These are phyloP conservation scores for Sporisorium reilianum DNA, from an alignment of 1,284 basidiomycete species.

Conservation along the genomic window DNA sequence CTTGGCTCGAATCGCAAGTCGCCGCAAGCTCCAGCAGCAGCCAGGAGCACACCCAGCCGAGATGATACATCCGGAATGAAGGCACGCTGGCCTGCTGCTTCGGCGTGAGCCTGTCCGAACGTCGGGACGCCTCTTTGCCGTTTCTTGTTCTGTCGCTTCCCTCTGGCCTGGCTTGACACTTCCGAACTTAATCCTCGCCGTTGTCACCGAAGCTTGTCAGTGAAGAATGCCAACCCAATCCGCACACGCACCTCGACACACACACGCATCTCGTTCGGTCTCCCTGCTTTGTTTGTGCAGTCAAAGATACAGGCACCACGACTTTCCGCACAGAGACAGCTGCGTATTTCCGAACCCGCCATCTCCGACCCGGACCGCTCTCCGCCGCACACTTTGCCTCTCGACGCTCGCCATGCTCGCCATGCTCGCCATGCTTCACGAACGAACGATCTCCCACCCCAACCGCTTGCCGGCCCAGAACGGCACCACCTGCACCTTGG, in stretches of 20 bases:
- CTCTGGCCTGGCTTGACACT: conserved; percentile 4
- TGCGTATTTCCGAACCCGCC: neutral
- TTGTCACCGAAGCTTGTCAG: neutral
- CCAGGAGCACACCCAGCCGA: conserved; percentile 22
- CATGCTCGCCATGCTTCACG: neutral
- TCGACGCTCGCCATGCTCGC: neutral
- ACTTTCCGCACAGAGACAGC: neutral
- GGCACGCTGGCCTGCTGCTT: neutral
- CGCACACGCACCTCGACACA: neutral
- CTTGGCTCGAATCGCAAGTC: conserved; percentile 1
- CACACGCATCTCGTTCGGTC: neutral
- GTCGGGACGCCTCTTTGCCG: conserved; percentile 17
- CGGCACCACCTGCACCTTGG: conserved; percentile 76
- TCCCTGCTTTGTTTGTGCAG: conserved; percentile 9
- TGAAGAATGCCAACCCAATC: neutral
- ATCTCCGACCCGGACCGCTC: conserved; percentile 1
- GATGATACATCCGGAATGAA: conserved; percentile 32
- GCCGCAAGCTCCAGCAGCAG: neutral
- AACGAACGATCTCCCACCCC: conserved; percentile 79
- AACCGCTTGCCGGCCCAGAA: conserved; percentile 91
- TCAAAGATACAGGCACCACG: conserved; percentile 26
- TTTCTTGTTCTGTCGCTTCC: neutral
- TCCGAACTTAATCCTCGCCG: neutral
- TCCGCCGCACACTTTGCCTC: conserved; percentile 4
- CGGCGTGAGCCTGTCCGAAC: conserved; percentile 20